A percentile compares a stretch with the other conserved stretches of the same genome.
Conservation (phyloP, 1,284 basidiomycete species). For the Papiliotrema nemorosa region DNA sequence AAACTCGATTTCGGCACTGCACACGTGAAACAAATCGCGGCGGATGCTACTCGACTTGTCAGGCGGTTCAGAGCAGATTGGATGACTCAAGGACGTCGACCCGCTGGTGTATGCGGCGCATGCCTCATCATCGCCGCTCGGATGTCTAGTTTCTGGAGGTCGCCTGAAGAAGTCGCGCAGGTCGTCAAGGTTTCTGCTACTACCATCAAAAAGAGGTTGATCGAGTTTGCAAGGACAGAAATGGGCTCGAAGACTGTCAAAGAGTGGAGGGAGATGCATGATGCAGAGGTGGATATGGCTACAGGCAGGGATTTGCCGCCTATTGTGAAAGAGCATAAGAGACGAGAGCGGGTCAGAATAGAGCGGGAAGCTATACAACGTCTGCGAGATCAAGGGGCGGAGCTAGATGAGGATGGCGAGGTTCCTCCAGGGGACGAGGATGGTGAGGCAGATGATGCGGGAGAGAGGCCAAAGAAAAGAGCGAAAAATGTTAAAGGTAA, state of each 20-base stretch:
- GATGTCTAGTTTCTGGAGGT: conserved; percentile 96
- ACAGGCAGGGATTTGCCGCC: conserved; percentile 31
- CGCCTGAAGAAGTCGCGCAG: conserved; percentile 91
- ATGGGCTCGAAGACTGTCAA: conserved; percentile 81
- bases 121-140: conserved; percentile 90
- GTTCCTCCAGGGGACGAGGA: conserved; percentile 3
- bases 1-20: conserved; percentile 88
- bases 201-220: conserved; percentile 88
- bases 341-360: conserved; percentile 28
- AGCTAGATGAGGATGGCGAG: conserved; percentile 22
- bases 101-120: conserved; percentile 96
- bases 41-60: conserved; percentile 90
- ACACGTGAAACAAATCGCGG: conserved; percentile 84
- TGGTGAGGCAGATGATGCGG: not conserved
- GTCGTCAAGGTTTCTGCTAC: conserved; percentile 97
- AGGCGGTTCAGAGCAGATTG: conserved; percentile 95
- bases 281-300: conserved; percentile 51
- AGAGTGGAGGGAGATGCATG: conserved; percentile 84
- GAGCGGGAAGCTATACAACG: conserved; percentile 25
- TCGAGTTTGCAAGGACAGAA: conserved; percentile 89
- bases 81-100: conserved; percentile 92
- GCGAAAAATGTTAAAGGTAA: not conserved
- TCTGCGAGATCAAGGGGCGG: conserved; percentile 24
- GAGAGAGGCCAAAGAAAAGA: not conserved
- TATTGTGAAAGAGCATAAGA: conserved; percentile 38